Conservation (phyloP, 176 grass and related monocot species). For the Juncus effusus region DNA sequence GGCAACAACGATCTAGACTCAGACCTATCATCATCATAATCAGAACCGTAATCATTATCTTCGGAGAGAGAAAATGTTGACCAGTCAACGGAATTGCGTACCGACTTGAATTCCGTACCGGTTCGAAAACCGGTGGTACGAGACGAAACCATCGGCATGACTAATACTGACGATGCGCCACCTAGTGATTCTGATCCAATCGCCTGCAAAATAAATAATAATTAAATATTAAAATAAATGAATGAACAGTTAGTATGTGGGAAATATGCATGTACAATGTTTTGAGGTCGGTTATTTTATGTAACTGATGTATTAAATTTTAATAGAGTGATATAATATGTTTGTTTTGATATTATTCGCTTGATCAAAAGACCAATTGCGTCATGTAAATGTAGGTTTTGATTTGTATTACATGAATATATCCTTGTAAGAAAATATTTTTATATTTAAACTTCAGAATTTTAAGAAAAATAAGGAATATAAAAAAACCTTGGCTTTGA, state of each 20-base stretch:
- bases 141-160: slow-evolving; percentile 88
- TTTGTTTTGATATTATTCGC: too few relatives aligned
- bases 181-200: slow-evolving; percentile 64
- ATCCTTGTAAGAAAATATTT: too few relatives aligned
- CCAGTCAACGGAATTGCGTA: slow-evolving; percentile 48
- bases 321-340: too few relatives aligned
- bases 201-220: slow-evolving; percentile 44
- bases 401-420: too few relatives aligned
- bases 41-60: slow-evolving; percentile 32
- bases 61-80: slow-evolving; percentile 43
- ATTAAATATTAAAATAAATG: neutral
- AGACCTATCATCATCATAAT: slow-evolving; percentile 34
- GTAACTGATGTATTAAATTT: too few relatives aligned
- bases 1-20: slow-evolving; percentile 44
- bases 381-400: too few relatives aligned
- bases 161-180: slow-evolving; percentile 71
- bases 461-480: slow-evolving; percentile 22
- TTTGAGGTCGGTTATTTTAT: too few relatives aligned
- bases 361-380: too few relatives aligned
- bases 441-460: neutral
- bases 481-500: slow-evolving; percentile 68
- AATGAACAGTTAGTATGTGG: neutral
- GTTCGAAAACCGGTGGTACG: slow-evolving; percentile 78
- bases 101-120: slow-evolving; percentile 59
- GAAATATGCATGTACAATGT: neutral